Conservation (phyloP, 805 yeast species). For the Hanseniaspora osmophila region DNA sequence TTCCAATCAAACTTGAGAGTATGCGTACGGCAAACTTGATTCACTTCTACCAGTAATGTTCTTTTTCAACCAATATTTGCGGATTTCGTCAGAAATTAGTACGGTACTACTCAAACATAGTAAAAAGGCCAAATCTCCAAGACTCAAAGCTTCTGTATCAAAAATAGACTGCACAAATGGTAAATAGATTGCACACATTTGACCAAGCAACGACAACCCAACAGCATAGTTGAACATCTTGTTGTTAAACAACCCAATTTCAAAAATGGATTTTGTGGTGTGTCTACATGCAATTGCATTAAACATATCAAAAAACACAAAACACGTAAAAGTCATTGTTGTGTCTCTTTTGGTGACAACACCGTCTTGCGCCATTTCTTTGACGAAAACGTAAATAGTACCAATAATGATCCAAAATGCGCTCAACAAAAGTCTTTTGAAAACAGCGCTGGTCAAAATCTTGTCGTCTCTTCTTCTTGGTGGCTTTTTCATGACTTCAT, state of each 20-base stretch:
- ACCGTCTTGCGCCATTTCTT: constrained; percentile 69
- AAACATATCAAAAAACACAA: constrained; percentile 91
- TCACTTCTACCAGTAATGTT: background rate
- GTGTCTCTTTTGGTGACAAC: constrained; percentile 87
- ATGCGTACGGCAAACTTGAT: constrained; percentile 1
- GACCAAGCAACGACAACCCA: constrained; percentile 75
- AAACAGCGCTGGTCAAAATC: constrained; percentile 56
- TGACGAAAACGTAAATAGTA: constrained; percentile 72
- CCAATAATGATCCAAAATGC: constrained; percentile 71
- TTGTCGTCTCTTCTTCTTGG: constrained; percentile 82
- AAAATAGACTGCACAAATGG: constrained; percentile 87
- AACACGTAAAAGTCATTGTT: constrained; percentile 96
- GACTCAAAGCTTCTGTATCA: constrained; percentile 80
- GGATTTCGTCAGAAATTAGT: constrained; percentile 69
- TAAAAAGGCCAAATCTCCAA: constrained; percentile 57
- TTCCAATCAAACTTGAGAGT: constrained; percentile 4
- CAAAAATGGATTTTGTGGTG: constrained; percentile 66
- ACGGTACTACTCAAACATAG: constrained; percentile 60
- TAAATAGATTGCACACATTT: constrained; percentile 80
- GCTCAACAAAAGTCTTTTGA: constrained; percentile 61
- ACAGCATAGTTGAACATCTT: constrained; percentile 91
- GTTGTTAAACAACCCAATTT: constrained; percentile 64
- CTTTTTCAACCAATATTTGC: constrained; percentile 33
- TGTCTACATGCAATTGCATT: constrained; percentile 92
- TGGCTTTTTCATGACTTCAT: constrained; percentile 90